Percentiles rank a stretch among this genome's conserved stretches.
Conservation (phyloP, 1,139 yeast species). For the Candida mesenterica region DNA sequence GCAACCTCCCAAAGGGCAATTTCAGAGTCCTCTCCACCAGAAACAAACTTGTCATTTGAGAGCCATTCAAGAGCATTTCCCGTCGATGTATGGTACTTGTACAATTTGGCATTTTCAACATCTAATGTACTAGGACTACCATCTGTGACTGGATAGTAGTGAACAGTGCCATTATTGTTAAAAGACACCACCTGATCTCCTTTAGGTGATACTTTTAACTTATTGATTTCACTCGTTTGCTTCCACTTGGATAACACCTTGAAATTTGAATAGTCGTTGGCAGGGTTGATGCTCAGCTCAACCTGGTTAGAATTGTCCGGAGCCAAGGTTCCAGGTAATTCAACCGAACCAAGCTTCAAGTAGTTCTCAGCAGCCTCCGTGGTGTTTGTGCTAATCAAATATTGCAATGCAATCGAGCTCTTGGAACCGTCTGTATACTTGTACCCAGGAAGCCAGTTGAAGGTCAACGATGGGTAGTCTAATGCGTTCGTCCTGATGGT, state of each 20-base stretch:
- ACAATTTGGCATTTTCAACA: constrained; percentile 31
- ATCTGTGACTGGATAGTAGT: constrained; percentile 25
- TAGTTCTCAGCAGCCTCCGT: constrained; percentile 39
- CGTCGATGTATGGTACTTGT: constrained; percentile 61
- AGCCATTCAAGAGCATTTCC: constrained; percentile 76
- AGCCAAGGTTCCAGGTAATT: constrained; percentile 51
- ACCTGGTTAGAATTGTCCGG: constrained; percentile 22
- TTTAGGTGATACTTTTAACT: constrained; percentile 36
- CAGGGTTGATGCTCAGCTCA: constrained; percentile 16
- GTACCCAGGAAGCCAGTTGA: constrained; percentile 48
- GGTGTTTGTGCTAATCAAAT: constrained; percentile 51
- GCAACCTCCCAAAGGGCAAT: constrained; percentile 71
- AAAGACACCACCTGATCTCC: constrained; percentile 46
- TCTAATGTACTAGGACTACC: constrained; percentile 11
- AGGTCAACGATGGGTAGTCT: constrained; percentile 58
- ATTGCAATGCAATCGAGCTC: constrained; percentile 36
- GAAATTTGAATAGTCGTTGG: constrained; percentile 32
- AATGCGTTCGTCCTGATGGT: constrained; percentile 67
- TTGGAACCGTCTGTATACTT: constrained; percentile 24
- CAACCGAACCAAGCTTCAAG: constrained; percentile 46
- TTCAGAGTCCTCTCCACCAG: constrained; percentile 67
- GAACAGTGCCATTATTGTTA: constrained; percentile 49
- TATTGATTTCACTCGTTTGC: constrained; percentile 56
- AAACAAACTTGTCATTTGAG: constrained; percentile 45
- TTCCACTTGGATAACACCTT: constrained; percentile 44